Percentiles rank a stretch among this genome's conserved stretches.
phyloP scores from a whole-genome alignment of 2,329 filamentous ascomycete genomes.

The Monilinia fructicola region DNA sequence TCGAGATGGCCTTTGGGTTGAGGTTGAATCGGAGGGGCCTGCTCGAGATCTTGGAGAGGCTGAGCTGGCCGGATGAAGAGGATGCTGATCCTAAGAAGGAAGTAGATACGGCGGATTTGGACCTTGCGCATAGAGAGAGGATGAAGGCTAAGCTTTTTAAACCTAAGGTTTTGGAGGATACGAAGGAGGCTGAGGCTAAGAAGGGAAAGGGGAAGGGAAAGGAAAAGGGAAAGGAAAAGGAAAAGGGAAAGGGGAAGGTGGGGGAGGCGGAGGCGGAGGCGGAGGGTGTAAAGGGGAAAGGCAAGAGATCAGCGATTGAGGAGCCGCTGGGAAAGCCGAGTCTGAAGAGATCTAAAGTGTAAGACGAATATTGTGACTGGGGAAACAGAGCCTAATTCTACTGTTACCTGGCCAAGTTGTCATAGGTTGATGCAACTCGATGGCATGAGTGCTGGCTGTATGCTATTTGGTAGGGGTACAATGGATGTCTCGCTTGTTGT shows the following conservation, averaged over 20 bases:
- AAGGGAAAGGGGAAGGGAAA: too few relatives aligned
- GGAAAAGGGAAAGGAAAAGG: too few relatives aligned
- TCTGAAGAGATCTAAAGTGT: not conserved
- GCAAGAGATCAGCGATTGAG: not conserved
- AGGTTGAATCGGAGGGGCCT: conserved; percentile 10
- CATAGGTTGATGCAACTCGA: not conserved
- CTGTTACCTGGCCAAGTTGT: not conserved
- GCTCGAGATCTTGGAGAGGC: not conserved
- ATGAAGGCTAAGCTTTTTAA: too few relatives aligned
- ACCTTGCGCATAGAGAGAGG: too few relatives aligned
- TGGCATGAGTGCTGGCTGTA: not conserved
- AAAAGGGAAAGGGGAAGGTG: too few relatives aligned
- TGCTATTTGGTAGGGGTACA: not conserved
- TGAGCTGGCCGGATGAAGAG: conserved; percentile 9
- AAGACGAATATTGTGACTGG: not conserved
- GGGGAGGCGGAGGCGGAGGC: too few relatives aligned
- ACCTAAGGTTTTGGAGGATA: not conserved
- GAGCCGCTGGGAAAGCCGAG: too few relatives aligned
- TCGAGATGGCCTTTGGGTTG: conserved; percentile 11
- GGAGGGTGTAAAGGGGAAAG: not conserved
- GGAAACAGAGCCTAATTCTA: not conserved
- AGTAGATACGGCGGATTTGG: not conserved
- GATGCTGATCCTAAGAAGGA: not conserved
- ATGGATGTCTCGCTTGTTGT: not conserved
- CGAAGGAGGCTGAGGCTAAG: not conserved